Evolutionary conservation across 176 grass and related monocot species (phyloP).

Genomic region (Elaeis guineensis): DNA sequence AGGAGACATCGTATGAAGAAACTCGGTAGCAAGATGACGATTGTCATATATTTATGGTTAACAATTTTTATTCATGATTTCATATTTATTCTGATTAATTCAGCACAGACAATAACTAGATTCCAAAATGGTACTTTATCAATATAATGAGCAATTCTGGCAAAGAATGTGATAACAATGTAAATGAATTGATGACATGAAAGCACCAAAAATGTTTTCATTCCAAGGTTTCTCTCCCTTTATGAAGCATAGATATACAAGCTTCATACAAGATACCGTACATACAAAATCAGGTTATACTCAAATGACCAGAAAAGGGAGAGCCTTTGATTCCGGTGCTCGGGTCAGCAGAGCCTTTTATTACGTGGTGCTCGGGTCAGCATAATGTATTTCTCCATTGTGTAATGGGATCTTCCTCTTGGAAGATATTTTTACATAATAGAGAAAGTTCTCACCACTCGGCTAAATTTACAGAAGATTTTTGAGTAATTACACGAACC

Average conservation of each 20-base stretch:
- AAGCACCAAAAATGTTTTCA: neutral
- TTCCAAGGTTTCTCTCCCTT: neutral
- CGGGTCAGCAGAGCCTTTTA: conserved; percentile 30
- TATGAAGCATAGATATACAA: conserved; percentile 15
- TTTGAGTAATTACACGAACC: too few species aligned
- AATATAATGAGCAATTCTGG: neutral
- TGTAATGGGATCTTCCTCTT: conserved; percentile 15
- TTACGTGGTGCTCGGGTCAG: conserved; percentile 22
- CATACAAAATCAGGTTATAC: conserved; percentile 20
- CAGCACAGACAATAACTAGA: neutral
- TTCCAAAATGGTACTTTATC: neutral
- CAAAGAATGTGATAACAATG: neutral
- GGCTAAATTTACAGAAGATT: neutral
- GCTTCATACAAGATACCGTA: conserved; percentile 7
- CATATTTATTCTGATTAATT: too few species aligned
- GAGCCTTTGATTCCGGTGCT: conserved; percentile 31
- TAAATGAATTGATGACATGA: neutral
- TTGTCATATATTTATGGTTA: too few species aligned
- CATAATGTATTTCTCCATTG: conserved; percentile 7
- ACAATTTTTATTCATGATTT: too few species aligned
- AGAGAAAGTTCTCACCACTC: conserved; percentile 3
- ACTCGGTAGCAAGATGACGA: too few species aligned
- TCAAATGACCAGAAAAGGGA: neutral
- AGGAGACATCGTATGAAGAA: too few species aligned
- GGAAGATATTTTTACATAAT: neutral